A percentile compares a stretch with the other conserved stretches of the same genome.
phyloP scores from a whole-genome alignment of 2,329 filamentous ascomycete genomes.

The Ophiostoma triangulosporum region DNA sequence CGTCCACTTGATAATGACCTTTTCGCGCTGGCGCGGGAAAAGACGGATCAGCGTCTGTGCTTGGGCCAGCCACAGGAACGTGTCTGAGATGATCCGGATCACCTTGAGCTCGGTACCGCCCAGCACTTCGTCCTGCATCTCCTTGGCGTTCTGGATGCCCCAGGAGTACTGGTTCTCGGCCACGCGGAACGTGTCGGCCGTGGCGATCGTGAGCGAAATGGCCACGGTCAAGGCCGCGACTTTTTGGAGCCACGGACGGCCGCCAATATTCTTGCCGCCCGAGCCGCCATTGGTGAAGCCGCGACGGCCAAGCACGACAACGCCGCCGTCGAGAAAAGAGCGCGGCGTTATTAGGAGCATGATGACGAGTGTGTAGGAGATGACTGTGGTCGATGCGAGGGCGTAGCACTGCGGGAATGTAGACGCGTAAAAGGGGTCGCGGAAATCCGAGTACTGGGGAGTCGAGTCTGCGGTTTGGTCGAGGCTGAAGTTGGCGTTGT shows the following conservation, averaged over 20 bases:
- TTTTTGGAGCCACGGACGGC: constrained; percentile 86
- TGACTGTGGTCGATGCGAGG: constrained; percentile 78
- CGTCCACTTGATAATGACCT: constrained; percentile 97
- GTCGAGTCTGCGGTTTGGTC: constrained; percentile 14
- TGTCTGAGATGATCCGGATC: constrained; percentile 85
- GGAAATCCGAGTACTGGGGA: constrained; percentile 46
- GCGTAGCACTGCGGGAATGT: constrained; percentile 89
- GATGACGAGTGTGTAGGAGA: constrained; percentile 83
- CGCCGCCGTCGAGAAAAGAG: constrained; percentile 77
- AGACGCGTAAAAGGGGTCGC: constrained; percentile 86
- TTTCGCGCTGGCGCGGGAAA: constrained; percentile 92
- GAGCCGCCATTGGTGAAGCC: constrained; percentile 77
- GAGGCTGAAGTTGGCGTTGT: constrained; percentile 5
- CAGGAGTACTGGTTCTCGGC: constrained; percentile 67
- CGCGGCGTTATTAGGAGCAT: constrained; percentile 92
- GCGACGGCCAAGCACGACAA: constrained; percentile 65
- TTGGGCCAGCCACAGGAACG: constrained; percentile 94
- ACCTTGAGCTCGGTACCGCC: constrained; percentile 76
- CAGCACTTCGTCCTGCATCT: constrained; percentile 66
- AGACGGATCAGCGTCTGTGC: constrained; percentile 91
- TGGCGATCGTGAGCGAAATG: constrained; percentile 85
- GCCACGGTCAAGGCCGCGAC: constrained; percentile 60
- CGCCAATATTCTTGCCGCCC: constrained; percentile 71
- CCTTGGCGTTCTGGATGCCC: constrained; percentile 66
- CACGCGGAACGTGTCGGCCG: constrained; percentile 76